Percentiles rank a stretch among this genome's conserved stretches.
These are phyloP conservation scores for Knoxia roxburghii DNA, from an alignment of 257 asterid genomes.

Conservation along the genomic window DNA sequence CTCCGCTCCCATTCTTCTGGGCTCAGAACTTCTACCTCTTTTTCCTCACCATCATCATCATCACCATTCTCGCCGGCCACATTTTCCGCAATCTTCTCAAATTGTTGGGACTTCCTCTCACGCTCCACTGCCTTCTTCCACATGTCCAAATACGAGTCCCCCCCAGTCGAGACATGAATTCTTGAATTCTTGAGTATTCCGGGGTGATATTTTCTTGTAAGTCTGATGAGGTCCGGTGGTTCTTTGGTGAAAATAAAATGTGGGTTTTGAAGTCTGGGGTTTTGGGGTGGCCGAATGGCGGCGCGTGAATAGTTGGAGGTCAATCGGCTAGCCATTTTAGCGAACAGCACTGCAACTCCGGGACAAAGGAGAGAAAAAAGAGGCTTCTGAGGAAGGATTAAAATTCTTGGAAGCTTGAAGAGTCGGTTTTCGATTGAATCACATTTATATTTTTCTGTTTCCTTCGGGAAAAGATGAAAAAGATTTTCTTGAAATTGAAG, in stretches of 20 bases:
- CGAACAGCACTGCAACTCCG: background rate
- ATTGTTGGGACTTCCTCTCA: constrained; percentile 52
- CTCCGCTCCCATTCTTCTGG: constrained; percentile 49
- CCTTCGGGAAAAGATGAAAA: constrained; percentile 4
- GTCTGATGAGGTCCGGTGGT: constrained; percentile 11
- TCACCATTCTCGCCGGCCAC: constrained; percentile 4
- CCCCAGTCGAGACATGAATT: constrained; percentile 41
- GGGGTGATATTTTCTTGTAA: constrained; percentile 8
- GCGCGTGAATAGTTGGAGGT: constrained; percentile 38
- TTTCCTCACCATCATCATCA: constrained; percentile 7
- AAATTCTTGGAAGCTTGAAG: constrained; percentile 14
- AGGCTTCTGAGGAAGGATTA: constrained; percentile 13
- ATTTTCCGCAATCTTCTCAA: constrained; percentile 47
- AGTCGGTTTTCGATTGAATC: constrained; percentile 8
- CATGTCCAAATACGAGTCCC: constrained; percentile 79
- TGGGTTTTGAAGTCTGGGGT: constrained; percentile 24
- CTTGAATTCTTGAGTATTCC: constrained; percentile 22
- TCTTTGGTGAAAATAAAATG: constrained; percentile 19
- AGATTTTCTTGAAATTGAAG: constrained; percentile 55
- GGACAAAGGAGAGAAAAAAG: background rate
- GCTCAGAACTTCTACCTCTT: constrained; percentile 21
- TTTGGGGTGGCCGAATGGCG: constrained; percentile 29
- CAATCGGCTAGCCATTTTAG: constrained; percentile 57
- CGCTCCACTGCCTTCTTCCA: constrained; percentile 81
- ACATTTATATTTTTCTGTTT: background rate